Evolutionary conservation across 768 basidiomycete species (phyloP), one percentile per base, ranked within the genome.

Genomic region (Chalciporus sphaerocephalus): DNA sequence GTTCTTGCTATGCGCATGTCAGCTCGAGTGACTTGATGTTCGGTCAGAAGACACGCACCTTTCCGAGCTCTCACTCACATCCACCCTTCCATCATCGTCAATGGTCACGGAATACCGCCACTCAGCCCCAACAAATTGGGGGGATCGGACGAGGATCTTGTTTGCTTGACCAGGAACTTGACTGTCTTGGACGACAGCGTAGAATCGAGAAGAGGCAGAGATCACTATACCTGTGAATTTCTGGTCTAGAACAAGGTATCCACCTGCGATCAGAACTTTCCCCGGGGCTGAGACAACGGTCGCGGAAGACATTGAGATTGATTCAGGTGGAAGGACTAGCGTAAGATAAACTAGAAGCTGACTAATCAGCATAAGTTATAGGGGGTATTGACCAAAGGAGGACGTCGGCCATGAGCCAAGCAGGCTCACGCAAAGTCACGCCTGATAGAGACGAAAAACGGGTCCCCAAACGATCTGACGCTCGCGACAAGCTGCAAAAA

Each of bases 191-290:
- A 94, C 72, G 54, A 82, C 78, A 18, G 92, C 84, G 67, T 94
- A 98, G 70, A 99, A 98, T 32, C 96, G 81, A 17, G 92, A 92
- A 10, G 91, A 91, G 13, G 95, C 93, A 1, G 92, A 90, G 36
- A 98, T 78, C 36, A 94, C 93, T 48, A 90, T 69, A 40, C 95
- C 96, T 23, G 86, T 81, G 61, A 89, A 92, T 6, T 75, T 69
- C 16, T 80, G 84, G 66, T 98, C 93, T 50, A 98, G 85, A 22
- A 99, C 92, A 52, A 99, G 87, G 70, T 98, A 99, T 2, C 96
- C 96, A 2, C 96, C 96, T 9, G 94, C 92, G 44, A 96, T 66
- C 44, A 99, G 78, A 40, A 96, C 94, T 68, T 99, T 99, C 51
- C 95, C 95, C 9, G 95, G 90, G 1, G 93, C 80, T 25, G 94